Evolutionary conservation across 2,329 filamentous ascomycete species (phyloP).

Genomic region (Ceratocystis albifundus): DNA sequence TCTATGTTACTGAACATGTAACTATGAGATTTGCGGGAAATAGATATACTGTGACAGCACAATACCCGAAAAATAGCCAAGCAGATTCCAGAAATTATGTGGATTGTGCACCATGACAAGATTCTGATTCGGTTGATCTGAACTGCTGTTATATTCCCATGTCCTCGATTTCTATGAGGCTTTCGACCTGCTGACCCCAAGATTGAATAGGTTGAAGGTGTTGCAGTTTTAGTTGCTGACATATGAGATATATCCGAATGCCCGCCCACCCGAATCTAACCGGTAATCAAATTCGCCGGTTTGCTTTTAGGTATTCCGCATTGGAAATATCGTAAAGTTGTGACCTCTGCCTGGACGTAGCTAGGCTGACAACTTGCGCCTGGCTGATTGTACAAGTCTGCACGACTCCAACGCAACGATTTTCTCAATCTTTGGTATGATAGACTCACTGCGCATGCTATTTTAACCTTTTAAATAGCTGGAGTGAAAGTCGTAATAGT

Average conservation of each 20-base stretch:
- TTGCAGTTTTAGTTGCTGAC: slow-evolving; percentile 24
- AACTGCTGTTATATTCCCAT: slow-evolving; percentile 56
- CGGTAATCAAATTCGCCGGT: neutral
- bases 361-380: slow-evolving; percentile 31
- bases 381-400: slow-evolving; percentile 44
- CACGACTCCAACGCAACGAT: slow-evolving; percentile 54
- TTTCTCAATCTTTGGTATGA: slow-evolving; percentile 58
- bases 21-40: slow-evolving; percentile 36
- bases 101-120: slow-evolving; percentile 63
- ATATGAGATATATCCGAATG: slow-evolving; percentile 20
- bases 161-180: slow-evolving; percentile 60
- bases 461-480: slow-evolving; percentile 50
- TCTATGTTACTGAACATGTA: slow-evolving; percentile 6
- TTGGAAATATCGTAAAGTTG: slow-evolving; percentile 31
- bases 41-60: slow-evolving; percentile 49
- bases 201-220: slow-evolving; percentile 28
- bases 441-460: slow-evolving; percentile 57
- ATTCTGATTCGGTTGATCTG: slow-evolving; percentile 58
- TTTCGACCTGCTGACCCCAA: slow-evolving; percentile 33
- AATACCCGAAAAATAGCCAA: slow-evolving; percentile 49
- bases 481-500: slow-evolving; percentile 62
- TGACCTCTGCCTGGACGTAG: slow-evolving; percentile 60
- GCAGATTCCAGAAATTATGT: slow-evolving; percentile 48
- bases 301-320: slow-evolving; percentile 18
- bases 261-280: neutral